phyloP scores from a whole-genome alignment of 495 filamentous ascomycete species.

The Penicillium canescens region DNA sequence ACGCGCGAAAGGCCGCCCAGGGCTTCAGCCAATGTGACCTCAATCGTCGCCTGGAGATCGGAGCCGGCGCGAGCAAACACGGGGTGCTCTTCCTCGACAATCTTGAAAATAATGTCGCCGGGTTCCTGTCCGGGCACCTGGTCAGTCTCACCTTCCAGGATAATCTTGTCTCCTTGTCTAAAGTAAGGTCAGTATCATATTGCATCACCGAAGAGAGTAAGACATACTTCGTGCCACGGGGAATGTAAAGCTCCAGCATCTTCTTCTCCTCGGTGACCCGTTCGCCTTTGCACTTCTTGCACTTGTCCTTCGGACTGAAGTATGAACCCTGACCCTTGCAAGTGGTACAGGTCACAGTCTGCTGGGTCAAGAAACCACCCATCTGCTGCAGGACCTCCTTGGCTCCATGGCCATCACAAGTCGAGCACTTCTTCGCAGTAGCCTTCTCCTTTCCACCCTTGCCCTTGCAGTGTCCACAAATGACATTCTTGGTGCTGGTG shows the following conservation, averaged over 20 bases:
- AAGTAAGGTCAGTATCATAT: constrained; percentile 16
- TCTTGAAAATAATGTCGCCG: constrained; percentile 86
- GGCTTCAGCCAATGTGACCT: constrained; percentile 80
- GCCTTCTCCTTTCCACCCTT: constrained; percentile 89
- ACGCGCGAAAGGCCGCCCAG: constrained; percentile 87
- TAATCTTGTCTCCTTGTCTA: constrained; percentile 82
- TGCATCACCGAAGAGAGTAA: not conserved
- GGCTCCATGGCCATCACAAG: constrained; percentile 74
- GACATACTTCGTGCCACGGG: constrained; percentile 70
- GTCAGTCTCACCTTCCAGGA: constrained; percentile 92
- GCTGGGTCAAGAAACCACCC: constrained; percentile 79
- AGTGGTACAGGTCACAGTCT: constrained; percentile 68
- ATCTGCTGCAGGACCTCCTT: constrained; percentile 72
- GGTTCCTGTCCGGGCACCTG: constrained; percentile 89
- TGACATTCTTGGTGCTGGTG: constrained; percentile 85
- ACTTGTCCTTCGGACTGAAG: constrained; percentile 92
- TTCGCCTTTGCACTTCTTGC: constrained; percentile 97
- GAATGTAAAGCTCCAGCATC: constrained; percentile 93
- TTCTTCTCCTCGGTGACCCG: constrained; percentile 81
- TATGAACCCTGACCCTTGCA: constrained; percentile 81
- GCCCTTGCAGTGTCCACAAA: constrained; percentile 86
- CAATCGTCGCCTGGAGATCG: constrained; percentile 77
- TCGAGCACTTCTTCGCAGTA: constrained; percentile 79
- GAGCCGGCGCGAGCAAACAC: constrained; percentile 77
- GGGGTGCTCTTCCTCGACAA: constrained; percentile 79